phyloP scores from a whole-genome alignment of 2,329 filamentous ascomycete genomes.

The Didymella pomorum region DNA sequence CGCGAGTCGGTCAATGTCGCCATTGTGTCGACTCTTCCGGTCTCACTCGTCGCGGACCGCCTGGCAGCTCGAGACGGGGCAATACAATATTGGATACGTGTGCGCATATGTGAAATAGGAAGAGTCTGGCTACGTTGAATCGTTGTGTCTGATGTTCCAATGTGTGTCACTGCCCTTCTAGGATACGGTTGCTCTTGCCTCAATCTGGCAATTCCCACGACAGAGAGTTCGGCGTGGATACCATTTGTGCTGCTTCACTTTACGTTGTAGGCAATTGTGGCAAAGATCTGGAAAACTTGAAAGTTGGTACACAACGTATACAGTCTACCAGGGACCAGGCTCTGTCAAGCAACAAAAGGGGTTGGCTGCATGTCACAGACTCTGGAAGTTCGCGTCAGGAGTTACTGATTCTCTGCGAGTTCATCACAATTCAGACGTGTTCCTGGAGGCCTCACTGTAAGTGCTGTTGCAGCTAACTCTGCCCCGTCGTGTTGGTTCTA shows the following conservation, averaged over 20 bases:
- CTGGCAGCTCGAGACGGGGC: neutral
- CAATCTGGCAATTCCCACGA: neutral
- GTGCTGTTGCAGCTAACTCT: no score
- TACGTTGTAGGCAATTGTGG: neutral
- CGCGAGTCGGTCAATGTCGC: slow-evolving; percentile 9
- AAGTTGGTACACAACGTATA: neutral
- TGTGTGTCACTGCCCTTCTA: neutral
- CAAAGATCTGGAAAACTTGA: neutral
- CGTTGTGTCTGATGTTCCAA: neutral
- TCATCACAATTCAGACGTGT: no score
- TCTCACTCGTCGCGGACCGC: neutral
- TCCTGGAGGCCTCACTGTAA: no score
- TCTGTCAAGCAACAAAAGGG: no score
- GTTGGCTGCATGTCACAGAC: no score
- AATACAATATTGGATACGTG: neutral
- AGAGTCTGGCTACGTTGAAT: neutral
- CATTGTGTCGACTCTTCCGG: neutral
- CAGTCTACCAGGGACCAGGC: neutral
- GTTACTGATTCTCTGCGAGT: no score
- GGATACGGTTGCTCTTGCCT: neutral
- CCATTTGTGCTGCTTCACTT: neutral
- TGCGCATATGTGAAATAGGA: neutral
- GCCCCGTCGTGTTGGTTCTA: no score
- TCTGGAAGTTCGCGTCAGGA: no score
- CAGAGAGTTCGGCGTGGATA: neutral